Evolutionary conservation across 1,284 basidiomycete species (phyloP), one percentile per base, ranked within the genome.

Genomic region (Phellopilus nigrolimitatus): DNA sequence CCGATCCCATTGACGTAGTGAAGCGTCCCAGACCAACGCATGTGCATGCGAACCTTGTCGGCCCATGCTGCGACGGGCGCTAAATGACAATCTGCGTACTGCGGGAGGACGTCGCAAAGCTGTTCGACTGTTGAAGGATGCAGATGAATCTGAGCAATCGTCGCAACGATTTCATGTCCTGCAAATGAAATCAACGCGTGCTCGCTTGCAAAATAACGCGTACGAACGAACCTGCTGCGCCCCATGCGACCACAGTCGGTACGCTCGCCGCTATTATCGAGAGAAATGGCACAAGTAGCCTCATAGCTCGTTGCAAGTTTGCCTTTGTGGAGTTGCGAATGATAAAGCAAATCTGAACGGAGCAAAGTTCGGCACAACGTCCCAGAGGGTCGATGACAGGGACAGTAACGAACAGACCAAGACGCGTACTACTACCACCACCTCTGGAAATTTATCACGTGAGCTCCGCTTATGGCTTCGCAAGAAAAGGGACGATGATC

Each of bases 131-230:
- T 85, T 2, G 72, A 71, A 0, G 90, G 89, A 62, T 91, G 80
- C 3, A 97, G 76, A 65, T 95, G 83, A 50, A 93, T 89, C 66
- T 97, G 90, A 0, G 94, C 93, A 52, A 97, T 91, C 4, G 92
- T 94, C 1, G 92, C 94, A 1, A 93, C 81, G 41, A 95, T 88
- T 70, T 95, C 88, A 60, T 97, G 93, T 12, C 93, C 92, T 78
- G 62, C 10, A 41, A 15, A n/a, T 46, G 10, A 12, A 24, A 33
- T 21, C 6, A 21, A 28, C 31, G 44, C 6, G 12, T 7, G 6
- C 87, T 12, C 9, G 9, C 10, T 15, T 33, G 33, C 13, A 8
- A 46, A n/a, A 19, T n/a, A 22, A 19, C 24, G 4, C 19, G 15
- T 84, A 19, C 21, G 15, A 19, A 22, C 27, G 6, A 2, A 46